phyloP scores from a whole-genome alignment of 2,329 filamentous ascomycete genomes.

The Arachnomyces sp. region DNA sequence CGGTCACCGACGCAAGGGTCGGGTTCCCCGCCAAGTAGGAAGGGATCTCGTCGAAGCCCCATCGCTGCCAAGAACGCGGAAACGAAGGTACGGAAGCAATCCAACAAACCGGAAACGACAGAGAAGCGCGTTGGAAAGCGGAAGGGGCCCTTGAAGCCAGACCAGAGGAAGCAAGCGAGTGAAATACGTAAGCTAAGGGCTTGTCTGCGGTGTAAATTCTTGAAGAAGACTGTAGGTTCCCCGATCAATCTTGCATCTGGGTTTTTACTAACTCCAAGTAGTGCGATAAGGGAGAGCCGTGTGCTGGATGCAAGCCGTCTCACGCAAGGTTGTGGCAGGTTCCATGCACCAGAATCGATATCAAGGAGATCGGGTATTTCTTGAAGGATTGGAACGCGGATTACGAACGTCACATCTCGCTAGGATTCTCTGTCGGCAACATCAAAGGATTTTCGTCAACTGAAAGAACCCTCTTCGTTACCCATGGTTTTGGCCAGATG shows the following conservation, averaged over 20 bases:
- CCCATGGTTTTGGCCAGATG: conserved; percentile 89
- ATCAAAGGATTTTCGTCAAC: conserved; percentile 71
- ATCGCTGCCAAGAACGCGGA: conserved; percentile 74
- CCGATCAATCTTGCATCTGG: not conserved
- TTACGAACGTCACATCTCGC: conserved; percentile 80
- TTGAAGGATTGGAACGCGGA: conserved; percentile 99
- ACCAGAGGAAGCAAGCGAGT: conserved; percentile 91
- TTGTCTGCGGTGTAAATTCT: conserved; percentile 91
- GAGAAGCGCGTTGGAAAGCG: conserved; percentile 93
- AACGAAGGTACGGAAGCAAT: conserved; percentile 68
- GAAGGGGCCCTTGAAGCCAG: conserved; percentile 79
- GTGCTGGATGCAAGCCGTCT: conserved; percentile 87
- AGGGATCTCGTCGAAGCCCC: conserved; percentile 61
- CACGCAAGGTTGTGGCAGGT: conserved; percentile 96
- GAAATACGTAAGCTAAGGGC: conserved; percentile 93
- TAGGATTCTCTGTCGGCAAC: conserved; percentile 85
- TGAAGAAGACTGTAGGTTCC: conserved; percentile 72
- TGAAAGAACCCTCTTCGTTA: conserved; percentile 73
- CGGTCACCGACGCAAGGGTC: conserved; percentile 55
- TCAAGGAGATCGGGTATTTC: conserved; percentile 97
- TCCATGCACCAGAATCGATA: conserved; percentile 93
- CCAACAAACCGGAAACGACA: conserved; percentile 68
- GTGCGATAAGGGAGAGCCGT: conserved; percentile 95
- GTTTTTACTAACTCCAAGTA: conserved; percentile 12
- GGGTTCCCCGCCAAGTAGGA: conserved; percentile 58